Evolutionary conservation across 2,329 filamentous ascomycete genomes (phyloP).

Genomic region (Diplodia scrobiculata): DNA sequence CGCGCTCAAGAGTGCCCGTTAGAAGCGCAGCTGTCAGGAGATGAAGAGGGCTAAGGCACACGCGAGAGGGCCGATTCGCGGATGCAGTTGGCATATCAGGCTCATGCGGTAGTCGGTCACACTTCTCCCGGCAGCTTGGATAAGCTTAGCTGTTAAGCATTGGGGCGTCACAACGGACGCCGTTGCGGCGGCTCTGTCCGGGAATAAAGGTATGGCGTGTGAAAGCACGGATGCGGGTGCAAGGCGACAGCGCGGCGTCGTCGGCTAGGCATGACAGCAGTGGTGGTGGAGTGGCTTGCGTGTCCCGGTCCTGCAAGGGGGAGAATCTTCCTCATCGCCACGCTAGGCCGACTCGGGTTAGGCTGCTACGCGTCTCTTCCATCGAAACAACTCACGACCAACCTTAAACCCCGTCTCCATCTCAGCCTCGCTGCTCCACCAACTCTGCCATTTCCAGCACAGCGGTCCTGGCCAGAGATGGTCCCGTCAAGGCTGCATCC

Average conservation of each 20-base stretch:
- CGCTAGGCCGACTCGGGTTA: neutral
- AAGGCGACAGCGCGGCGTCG: neutral
- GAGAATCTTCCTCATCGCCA: neutral
- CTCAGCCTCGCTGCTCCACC: neutral
- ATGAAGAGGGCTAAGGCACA: neutral
- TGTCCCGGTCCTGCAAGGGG: neutral
- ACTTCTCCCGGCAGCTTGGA: neutral
- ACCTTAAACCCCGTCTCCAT: neutral
- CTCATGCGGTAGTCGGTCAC: neutral
- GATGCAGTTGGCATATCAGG: too few species aligned
- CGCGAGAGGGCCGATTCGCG: neutral
- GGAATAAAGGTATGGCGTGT: neutral
- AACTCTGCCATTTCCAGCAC: neutral
- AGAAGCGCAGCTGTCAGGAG: neutral
- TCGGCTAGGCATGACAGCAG: neutral
- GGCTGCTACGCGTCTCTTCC: neutral
- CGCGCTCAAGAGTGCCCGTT: neutral
- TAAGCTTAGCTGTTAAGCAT: conserved; percentile 14
- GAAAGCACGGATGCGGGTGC: neutral
- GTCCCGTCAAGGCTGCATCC: neutral
- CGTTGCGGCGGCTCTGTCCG: neutral
- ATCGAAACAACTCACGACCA: neutral
- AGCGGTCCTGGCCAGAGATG: neutral
- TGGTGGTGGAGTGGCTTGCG: conserved; percentile 17
- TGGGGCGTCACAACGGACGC: neutral